These are phyloP conservation scores for Coemansia sp. DNA, from an alignment of 192 early-diverging fungal genomes.

Conservation along the genomic window DNA sequence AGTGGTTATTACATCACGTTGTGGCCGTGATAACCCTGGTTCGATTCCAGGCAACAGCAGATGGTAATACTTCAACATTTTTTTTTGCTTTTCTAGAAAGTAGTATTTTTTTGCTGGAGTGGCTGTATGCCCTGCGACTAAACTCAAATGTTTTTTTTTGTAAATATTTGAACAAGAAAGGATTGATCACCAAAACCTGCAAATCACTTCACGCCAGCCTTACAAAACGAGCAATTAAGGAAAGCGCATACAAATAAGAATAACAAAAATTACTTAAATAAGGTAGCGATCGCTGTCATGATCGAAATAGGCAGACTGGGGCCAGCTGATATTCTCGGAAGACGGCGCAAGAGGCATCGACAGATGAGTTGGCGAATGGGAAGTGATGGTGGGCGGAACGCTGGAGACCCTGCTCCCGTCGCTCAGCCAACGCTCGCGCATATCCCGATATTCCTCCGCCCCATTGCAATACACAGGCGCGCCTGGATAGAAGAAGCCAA, in stretches of 20 bases:
- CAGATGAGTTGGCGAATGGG: background rate
- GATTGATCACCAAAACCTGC: too few species aligned
- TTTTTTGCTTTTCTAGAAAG: background rate
- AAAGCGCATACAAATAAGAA: too few species aligned
- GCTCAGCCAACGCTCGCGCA: background rate
- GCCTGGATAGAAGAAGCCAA: background rate
- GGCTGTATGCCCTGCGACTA: too few species aligned
- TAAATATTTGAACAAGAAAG: too few species aligned
- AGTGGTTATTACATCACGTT: slow-evolving; percentile 48
- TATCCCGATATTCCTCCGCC: too few species aligned
- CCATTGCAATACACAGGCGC: background rate
- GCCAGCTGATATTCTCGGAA: background rate
- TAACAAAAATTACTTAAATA: too few species aligned
- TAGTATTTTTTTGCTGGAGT: background rate
- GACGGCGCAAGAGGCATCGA: background rate
- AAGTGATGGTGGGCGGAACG: background rate
- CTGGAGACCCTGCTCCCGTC: background rate
- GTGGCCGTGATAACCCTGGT: slow-evolving; percentile 48
- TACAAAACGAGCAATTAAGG: too few species aligned
- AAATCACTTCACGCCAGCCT: too few species aligned
- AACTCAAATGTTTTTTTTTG: too few species aligned
- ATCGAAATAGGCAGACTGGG: background rate
- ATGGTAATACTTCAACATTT: background rate
- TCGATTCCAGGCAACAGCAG: slow-evolving; percentile 39
- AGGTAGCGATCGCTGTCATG: background rate